Base-by-base conservation (phyloP, 2,329 filamentous ascomycete species). In the Botrytis paeoniae region DNA sequence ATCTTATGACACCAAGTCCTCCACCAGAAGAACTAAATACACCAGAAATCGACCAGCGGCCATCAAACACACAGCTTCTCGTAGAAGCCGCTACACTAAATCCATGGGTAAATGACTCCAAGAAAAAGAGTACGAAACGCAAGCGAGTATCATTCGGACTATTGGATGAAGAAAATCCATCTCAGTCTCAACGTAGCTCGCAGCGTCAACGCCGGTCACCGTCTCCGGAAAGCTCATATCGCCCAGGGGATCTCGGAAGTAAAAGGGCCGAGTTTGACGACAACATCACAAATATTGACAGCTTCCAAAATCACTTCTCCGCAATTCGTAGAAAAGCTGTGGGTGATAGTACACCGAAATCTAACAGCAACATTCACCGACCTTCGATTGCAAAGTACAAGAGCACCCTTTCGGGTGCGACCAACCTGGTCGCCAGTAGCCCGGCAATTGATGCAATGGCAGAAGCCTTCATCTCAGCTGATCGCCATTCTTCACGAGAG, bases 371-470 rank as follows among this genome's bases (percentile, higher is more conserved):
- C 60, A 54, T 54, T 9, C 74, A 75, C 48, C 75, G 77, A 29
- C 76, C 76, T 57, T 59, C 72, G 45, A 74, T 74, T 12, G 73
- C 70, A 37, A 70, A 73, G 14, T 75, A 74, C 18, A 77, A 68
- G 59, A 74, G 64, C n/a, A 73, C 74, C n/a, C 62, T 76, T 37
- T 74, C 73, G 39, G 69, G 74, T 14, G 62, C 61, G 10, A 29
- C 14, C 54, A 45, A 57, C 41, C 75, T 76, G 29, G 65, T 73
- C 14, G 32, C 73, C 2, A 76, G 79, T 75, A 81, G 80, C 51
- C 87, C 85, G 45, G 83, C 84, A 10, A 75, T 85, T 25, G 82
- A 80, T 71, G 86, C 84, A 10, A 86, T 87, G 84, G 86, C 86
- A 0, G 81, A 85, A 73, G 84, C 84, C 10, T 88, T 88, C 73